These are phyloP conservation scores for Penicillium aurantiogriseum DNA, from an alignment of 2,329 filamentous ascomycete genomes.

Conservation along the genomic window DNA sequence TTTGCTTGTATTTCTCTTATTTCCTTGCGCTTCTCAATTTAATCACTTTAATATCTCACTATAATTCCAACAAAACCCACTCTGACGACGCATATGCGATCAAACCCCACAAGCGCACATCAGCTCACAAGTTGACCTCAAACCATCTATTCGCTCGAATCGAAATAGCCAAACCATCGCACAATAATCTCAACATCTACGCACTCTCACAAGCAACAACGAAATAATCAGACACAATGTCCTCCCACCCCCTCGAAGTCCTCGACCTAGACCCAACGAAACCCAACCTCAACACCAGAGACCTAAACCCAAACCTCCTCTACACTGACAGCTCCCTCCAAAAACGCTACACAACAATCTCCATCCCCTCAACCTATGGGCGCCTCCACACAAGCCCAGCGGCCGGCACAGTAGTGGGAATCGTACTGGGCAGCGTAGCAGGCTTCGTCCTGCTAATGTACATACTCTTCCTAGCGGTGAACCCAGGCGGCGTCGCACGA, in stretches of 20 bases:
- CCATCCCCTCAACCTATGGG: constrained; percentile 63
- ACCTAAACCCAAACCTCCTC: constrained; percentile 8
- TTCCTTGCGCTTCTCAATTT: not conserved
- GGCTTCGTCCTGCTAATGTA: constrained; percentile 56
- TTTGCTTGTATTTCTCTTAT: not conserved
- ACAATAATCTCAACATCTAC: not conserved
- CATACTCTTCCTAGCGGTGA: constrained; percentile 52
- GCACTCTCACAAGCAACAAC: not conserved
- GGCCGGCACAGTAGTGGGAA: constrained; percentile 60
- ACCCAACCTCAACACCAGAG: not conserved
- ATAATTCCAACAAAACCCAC: not conserved
- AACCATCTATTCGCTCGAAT: not conserved
- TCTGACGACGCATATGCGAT: not conserved
- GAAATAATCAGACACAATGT: not conserved
- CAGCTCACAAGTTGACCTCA: not conserved
- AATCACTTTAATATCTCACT: not conserved
- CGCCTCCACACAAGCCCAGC: constrained; percentile 52
- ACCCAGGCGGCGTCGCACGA: constrained; percentile 41
- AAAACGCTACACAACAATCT: constrained; percentile 35
- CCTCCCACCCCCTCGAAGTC: not conserved
- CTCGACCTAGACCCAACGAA: constrained; percentile 3
- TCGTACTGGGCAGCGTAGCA: constrained; percentile 50
- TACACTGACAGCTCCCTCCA: constrained; percentile 12
- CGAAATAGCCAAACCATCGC: not conserved
- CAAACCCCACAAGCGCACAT: not conserved